These are phyloP conservation scores for Leucoagaricus sp. DNA, from an alignment of 1,284 basidiomycete species.

Conservation along the genomic window DNA sequence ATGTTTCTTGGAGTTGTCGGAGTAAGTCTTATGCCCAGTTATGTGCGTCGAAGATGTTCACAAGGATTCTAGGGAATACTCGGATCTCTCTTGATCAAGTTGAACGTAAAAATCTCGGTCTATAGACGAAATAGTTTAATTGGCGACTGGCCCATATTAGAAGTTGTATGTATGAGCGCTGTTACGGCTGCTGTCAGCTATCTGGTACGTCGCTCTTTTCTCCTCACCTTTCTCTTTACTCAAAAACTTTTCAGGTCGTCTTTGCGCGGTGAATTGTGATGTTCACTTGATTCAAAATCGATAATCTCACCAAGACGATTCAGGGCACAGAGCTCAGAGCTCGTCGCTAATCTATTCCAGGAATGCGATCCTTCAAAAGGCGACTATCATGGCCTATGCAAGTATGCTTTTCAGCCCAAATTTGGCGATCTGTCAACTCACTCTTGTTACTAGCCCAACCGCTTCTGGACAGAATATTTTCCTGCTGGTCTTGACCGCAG, in stretches of 20 bases:
- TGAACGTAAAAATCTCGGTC: constrained; percentile 65
- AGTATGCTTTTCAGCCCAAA: constrained; percentile 43
- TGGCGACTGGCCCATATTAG: constrained; percentile 62
- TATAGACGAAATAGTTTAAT: constrained; percentile 59
- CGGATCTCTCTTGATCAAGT: constrained; percentile 62
- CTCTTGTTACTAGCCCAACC: constrained; percentile 44
- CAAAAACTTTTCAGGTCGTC: constrained; percentile 38
- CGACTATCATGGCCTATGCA: constrained; percentile 76
- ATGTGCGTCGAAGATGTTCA: background rate
- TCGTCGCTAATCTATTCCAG: constrained; percentile 73
- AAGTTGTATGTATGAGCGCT: constrained; percentile 62
- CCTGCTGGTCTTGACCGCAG: constrained; percentile 60
- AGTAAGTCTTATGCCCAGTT: constrained; percentile 39
- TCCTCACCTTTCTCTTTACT: background rate
- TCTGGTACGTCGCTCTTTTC: constrained; percentile 40
- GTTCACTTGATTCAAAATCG: background rate
- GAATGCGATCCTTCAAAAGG: constrained; percentile 67
- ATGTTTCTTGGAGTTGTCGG: constrained; percentile 59
- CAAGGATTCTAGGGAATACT: constrained; percentile 59
- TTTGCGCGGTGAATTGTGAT: constrained; percentile 45
- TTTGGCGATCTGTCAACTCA: background rate
- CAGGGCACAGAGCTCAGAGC: constrained; percentile 68
- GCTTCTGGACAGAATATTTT: constrained; percentile 70
- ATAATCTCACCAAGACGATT: background rate
- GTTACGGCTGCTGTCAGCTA: constrained; percentile 71